phyloP scores from a whole-genome alignment of 441 rosid genomes.

The Syzygium malaccense region DNA sequence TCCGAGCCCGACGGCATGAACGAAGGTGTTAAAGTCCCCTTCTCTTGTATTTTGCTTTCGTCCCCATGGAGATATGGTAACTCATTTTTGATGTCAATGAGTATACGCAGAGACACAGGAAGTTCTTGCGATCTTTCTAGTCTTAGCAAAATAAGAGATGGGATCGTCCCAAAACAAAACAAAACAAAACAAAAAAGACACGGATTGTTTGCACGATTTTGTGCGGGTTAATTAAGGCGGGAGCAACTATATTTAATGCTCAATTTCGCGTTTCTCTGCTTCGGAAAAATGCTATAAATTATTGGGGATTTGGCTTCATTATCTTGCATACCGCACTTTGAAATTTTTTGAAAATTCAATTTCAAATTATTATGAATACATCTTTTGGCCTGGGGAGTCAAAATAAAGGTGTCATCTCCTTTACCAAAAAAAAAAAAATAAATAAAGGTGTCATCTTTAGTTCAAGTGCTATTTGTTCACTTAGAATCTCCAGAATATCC shows the following conservation, averaged over 20 bases:
- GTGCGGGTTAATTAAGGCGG: accelerated
- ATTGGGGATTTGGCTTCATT: not conserved
- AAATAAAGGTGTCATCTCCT: too few species aligned
- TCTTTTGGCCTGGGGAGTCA: too few species aligned
- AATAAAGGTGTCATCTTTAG: too few species aligned
- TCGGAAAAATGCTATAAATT: not conserved
- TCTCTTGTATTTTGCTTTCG: not conserved
- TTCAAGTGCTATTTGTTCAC: not conserved
- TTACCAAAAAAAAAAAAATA: too few species aligned
- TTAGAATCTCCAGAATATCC: not conserved
- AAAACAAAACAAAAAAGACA: not conserved
- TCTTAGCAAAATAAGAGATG: not conserved
- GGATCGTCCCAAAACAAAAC: not conserved
- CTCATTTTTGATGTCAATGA: not conserved
- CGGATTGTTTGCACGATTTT: too few species aligned
- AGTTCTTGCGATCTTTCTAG: not conserved
- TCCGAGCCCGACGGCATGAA: not conserved
- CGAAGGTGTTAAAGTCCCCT: not conserved
- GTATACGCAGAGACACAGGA: accelerated
- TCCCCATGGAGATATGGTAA: not conserved
- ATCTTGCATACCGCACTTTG: accelerated
- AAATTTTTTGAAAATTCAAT: too few species aligned
- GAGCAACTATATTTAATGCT: not conserved
- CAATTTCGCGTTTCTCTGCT: not conserved
- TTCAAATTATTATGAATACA: too few species aligned